Percentiles rank a stretch among this genome's conserved stretches.
phyloP scores from a whole-genome alignment of 2,329 filamentous ascomycete genomes.

The Talaromyces funiculosus region DNA sequence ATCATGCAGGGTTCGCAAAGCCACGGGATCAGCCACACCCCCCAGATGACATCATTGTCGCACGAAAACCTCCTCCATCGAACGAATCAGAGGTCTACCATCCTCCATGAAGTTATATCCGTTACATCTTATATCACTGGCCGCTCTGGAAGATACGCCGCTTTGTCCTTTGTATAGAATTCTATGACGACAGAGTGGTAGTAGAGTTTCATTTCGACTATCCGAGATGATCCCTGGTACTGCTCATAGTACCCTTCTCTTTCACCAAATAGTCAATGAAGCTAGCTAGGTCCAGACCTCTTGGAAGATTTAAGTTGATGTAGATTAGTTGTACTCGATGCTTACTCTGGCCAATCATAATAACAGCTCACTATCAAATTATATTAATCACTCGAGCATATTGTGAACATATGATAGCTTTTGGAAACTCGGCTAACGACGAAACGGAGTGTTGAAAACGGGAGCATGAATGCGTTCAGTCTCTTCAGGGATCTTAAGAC shows the following conservation, averaged over 20 bases:
- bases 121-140: neutral
- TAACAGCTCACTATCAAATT: neutral
- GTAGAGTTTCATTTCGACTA: no score
- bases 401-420: neutral
- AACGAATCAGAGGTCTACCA: neutral
- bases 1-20: neutral
- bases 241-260: no score
- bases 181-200: neutral
- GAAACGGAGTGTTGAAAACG: conserved; percentile 10
- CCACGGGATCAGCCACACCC: neutral
- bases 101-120: neutral
- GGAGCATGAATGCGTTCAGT: neutral
- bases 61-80: neutral
- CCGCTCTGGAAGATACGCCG: neutral
- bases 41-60: neutral
- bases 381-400: neutral
- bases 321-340: neutral
- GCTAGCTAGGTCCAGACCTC: neutral
- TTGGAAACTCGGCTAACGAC: neutral
- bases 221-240: no score
- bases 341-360: neutral
- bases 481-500: neutral
- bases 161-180: neutral
- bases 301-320: neutral
- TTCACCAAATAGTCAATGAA: neutral